phyloP scores from a whole-genome alignment of 306 rosid genomes.

The Alnus rubra region DNA sequence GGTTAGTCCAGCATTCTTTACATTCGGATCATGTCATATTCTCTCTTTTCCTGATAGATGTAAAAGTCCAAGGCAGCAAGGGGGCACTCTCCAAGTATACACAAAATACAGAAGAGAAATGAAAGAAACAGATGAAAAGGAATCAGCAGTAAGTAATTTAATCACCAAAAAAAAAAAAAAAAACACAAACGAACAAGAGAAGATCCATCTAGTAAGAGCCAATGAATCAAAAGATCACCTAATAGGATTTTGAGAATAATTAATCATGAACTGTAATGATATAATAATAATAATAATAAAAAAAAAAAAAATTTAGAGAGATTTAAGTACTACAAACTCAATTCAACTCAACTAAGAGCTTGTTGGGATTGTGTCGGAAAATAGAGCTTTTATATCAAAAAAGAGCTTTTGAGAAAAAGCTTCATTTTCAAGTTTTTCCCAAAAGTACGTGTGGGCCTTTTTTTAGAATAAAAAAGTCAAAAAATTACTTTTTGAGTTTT shows the following conservation, averaged over 20 bases:
- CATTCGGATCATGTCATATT: not conserved
- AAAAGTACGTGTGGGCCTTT: too few relatives aligned
- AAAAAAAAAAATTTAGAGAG: not conserved
- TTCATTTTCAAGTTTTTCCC: too few relatives aligned
- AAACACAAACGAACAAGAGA: not conserved
- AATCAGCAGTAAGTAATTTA: not conserved
- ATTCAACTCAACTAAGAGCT: not conserved
- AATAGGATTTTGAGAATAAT: not conserved
- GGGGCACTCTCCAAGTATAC: not conserved
- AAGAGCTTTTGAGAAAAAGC: too few relatives aligned
- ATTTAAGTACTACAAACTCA: not conserved
- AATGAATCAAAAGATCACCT: not conserved
- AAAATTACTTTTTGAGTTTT: too few relatives aligned
- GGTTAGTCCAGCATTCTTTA: conserved; percentile 8
- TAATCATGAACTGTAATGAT: too few relatives aligned
- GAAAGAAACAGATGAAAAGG: not conserved
- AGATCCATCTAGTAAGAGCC: not conserved
- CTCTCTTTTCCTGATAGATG: not conserved
- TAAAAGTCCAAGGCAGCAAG: not conserved
- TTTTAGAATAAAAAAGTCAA: too few relatives aligned
- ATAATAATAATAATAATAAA: too few relatives aligned
- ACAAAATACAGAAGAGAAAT: not conserved
- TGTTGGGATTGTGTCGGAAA: too few relatives aligned
- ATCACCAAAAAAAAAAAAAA: not conserved
- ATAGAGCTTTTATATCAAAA: too few relatives aligned